Evolutionary conservation across 495 filamentous ascomycete genomes (phyloP).

Genomic region (Lepraria neglecta): DNA sequence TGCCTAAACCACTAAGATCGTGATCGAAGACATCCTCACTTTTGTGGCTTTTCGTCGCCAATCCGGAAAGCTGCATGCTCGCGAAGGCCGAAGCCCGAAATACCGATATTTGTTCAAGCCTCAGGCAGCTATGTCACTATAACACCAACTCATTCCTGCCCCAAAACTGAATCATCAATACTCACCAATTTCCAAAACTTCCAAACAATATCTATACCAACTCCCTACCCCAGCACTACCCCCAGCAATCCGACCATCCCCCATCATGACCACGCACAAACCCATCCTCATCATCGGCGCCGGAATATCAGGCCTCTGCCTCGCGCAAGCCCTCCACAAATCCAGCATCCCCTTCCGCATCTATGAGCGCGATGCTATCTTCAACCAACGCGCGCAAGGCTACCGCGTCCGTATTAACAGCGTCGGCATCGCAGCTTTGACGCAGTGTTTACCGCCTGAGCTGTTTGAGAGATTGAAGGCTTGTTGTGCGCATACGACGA

Average conservation of each 20-base stretch:
- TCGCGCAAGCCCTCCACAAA: slow-evolving; percentile 43
- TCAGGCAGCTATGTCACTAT: background rate
- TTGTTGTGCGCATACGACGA: background rate
- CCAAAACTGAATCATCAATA: background rate
- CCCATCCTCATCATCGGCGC: slow-evolving; percentile 50
- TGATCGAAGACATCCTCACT: no score
- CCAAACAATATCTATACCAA: background rate
- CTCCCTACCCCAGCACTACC: background rate
- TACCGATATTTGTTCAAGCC: background rate
- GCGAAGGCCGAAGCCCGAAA: background rate
- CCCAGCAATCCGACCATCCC: background rate
- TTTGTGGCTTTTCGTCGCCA: no score
- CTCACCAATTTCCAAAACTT: background rate
- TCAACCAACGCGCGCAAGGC: slow-evolving; percentile 47
- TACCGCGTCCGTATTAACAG: slow-evolving; percentile 44
- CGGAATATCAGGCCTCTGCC: slow-evolving; percentile 45
- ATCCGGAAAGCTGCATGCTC: no score
- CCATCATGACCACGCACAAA: slow-evolving; percentile 22
- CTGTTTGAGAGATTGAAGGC: background rate
- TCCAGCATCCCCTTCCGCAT: slow-evolving; percentile 45
- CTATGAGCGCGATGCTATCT: slow-evolving; percentile 46
- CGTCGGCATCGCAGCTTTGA: background rate
- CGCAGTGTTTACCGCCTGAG: background rate
- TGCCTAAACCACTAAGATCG: no score
- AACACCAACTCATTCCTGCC: background rate